Conservation (phyloP, 2,329 filamentous ascomycete genomes). For the Neurospora sp. region DNA sequence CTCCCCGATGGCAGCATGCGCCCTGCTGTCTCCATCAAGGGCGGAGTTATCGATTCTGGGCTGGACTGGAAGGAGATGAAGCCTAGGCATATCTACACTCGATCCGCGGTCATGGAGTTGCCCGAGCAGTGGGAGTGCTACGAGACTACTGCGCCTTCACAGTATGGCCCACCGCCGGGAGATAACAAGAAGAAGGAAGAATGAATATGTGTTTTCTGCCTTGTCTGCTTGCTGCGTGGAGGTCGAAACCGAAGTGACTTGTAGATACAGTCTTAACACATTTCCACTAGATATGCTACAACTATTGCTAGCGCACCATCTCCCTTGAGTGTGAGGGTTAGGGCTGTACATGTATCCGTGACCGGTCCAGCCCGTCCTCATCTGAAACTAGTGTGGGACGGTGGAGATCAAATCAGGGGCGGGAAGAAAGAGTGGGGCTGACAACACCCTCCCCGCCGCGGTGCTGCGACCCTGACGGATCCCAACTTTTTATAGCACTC, state of each 20-base stretch:
- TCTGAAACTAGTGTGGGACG: not conserved
- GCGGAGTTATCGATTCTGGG: conserved; percentile 21
- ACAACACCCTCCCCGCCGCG: not conserved
- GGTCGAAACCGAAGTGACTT: not conserved
- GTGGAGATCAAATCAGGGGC: not conserved
- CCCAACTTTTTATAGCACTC: conserved; percentile 1
- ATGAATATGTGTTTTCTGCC: not conserved
- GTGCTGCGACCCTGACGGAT: not conserved
- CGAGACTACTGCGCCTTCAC: conserved; percentile 4
- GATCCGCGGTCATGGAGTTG: conserved; percentile 22
- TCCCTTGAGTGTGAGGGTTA: not conserved
- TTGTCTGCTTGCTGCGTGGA: not conserved
- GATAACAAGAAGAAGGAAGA: not conserved
- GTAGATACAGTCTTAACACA: too few species aligned
- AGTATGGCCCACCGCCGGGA: not conserved
- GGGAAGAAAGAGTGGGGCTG: not conserved
- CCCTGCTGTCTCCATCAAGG: conserved; percentile 20
- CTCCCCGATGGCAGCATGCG: conserved; percentile 18
- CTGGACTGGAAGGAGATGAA: conserved; percentile 21
- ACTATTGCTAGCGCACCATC: not conserved
- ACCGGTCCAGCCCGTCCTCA: not conserved
- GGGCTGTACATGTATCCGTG: not conserved
- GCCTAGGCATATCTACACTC: conserved; percentile 20
- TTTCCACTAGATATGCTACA: too few species aligned
- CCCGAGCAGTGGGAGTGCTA: conserved; percentile 16